Base-by-base conservation (phyloP, 192 early-diverging fungal genomes). In the Coemansia sp. region DNA sequence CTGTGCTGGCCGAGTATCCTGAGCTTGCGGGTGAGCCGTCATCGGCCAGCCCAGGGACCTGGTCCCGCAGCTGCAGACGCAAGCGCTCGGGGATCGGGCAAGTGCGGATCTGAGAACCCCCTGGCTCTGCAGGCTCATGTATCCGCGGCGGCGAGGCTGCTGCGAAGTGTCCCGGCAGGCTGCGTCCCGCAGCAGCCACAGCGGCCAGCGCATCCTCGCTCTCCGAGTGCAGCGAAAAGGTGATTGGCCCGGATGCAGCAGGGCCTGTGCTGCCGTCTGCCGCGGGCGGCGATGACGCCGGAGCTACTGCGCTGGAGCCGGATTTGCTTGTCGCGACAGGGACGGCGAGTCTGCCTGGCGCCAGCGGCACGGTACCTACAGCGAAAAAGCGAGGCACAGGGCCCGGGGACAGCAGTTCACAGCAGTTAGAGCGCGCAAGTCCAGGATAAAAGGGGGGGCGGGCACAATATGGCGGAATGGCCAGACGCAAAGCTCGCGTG, bases 21-120 rank as follows among this genome's bases (percentile, higher is more conserved):
- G 44, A 22, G 3, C 30, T 30, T 7, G 46, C 51, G 1, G 60
- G 51, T 26, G 60, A 58, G 23, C 29, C 42, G 42, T 31, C 51
- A 13, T 48, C 60, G 10, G 40, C 21, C 2, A 32, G 47, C 2
- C 54, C 51, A 4, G 20, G 4, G 5, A 19, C 9, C 12, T 29
- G 18, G 12, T 70, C 67, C 17, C 37, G 33, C 33, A 52, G 26
- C 41, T 58, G 59, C 26, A 62, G 27, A 3, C 55, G 67, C 31
- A 70, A 27, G 9, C 54, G 38, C 31, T 70, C 67, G 11, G 67
- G 67, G 14, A 70, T 70, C 14, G 67, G 67, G 18, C 67, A 70
- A 13, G 67, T 70, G 23, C 67, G 67, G 38, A 70, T 70, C 47
- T 52, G 54, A n/a, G 62, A 45, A 7, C 32, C 21, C 28, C 42